Conservation (phyloP, 352 stramenopile species). For the Pythium brachiatum region DNA sequence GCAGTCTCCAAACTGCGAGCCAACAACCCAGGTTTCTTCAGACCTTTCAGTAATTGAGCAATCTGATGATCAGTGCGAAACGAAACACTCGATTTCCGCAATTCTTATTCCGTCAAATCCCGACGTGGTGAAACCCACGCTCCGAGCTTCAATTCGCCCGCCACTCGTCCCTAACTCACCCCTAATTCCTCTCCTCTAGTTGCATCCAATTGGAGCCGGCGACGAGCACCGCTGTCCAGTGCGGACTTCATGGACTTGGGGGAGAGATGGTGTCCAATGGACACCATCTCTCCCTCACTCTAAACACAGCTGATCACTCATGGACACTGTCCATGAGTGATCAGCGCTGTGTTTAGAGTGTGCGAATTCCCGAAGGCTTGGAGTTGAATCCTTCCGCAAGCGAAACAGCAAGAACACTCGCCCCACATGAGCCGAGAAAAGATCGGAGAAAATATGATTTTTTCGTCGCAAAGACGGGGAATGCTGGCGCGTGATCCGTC, state of each 20-base stretch:
- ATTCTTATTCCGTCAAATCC: constrained; percentile 2
- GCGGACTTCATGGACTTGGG: background rate
- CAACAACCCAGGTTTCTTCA: too few species aligned
- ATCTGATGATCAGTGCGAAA: background rate
- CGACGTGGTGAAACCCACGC: background rate
- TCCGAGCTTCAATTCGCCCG: background rate
- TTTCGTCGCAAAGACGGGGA: background rate
- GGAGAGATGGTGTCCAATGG: too few species aligned
- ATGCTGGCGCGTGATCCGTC: background rate
- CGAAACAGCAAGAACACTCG: background rate
- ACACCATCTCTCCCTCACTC: too few species aligned
- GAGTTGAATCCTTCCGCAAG: too few species aligned
- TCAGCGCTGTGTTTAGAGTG: background rate
- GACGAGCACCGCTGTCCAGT: background rate
- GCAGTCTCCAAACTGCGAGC: too few species aligned
- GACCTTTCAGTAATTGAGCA: too few species aligned
- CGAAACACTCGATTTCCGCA: background rate
- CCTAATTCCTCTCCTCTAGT: background rate
- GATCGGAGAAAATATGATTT: constrained; percentile 1
- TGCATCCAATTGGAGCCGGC: constrained; percentile 12
- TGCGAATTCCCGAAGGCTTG: too few species aligned
- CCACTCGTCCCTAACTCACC: background rate
- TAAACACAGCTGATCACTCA: too few species aligned
- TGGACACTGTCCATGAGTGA: too few species aligned
- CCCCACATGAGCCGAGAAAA: background rate